Percentiles rank a stretch among this genome's conserved stretches.
These are phyloP conservation scores for Herpetomonas samuelpessoai DNA, from an alignment of 208 protist species.

Conservation along the genomic window DNA sequence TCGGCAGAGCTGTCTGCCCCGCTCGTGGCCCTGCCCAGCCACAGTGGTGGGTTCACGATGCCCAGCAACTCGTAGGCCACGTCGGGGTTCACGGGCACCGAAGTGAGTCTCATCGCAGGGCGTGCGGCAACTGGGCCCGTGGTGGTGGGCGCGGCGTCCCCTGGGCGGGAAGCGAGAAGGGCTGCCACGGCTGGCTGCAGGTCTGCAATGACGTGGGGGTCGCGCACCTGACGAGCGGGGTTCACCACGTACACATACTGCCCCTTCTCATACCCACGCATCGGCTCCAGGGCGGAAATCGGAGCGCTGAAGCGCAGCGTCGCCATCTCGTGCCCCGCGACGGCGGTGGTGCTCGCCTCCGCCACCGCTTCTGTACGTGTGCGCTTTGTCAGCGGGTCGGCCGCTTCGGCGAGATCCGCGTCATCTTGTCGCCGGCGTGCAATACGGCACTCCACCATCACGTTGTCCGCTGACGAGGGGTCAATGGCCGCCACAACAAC, in stretches of 20 bases:
- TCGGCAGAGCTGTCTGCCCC: background rate
- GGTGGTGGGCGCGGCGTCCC: constrained; percentile 2
- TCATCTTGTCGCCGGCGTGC: background rate
- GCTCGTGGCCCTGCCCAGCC: constrained; percentile 18
- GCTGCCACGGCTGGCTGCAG: constrained; percentile 34
- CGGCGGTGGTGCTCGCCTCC: background rate
- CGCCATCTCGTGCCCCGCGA: constrained; percentile 6
- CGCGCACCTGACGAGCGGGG: constrained; percentile 52
- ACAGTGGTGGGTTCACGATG: constrained; percentile 66
- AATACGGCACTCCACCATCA: constrained; percentile 52
- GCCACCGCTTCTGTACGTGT: constrained; percentile 14
- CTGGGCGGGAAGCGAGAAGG: background rate
- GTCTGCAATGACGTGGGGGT: constrained; percentile 50
- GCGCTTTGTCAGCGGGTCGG: constrained; percentile 7
- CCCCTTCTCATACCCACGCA: constrained; percentile 44
- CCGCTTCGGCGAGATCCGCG: background rate
- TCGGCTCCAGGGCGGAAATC: constrained; percentile 49
- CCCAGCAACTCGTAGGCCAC: constrained; percentile 60
- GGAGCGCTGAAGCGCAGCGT: constrained; percentile 39
- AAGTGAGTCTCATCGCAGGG: constrained; percentile 24
- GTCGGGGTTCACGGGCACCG: constrained; percentile 44
- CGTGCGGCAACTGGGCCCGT: constrained; percentile 5
- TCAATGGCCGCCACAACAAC: constrained; percentile 58
- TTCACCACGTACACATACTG: constrained; percentile 65
- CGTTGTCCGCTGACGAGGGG: constrained; percentile 38